Evolutionary conservation across 1,139 yeast species (phyloP), one percentile per base, ranked within the genome.

Genomic region (Candida sp.): DNA sequence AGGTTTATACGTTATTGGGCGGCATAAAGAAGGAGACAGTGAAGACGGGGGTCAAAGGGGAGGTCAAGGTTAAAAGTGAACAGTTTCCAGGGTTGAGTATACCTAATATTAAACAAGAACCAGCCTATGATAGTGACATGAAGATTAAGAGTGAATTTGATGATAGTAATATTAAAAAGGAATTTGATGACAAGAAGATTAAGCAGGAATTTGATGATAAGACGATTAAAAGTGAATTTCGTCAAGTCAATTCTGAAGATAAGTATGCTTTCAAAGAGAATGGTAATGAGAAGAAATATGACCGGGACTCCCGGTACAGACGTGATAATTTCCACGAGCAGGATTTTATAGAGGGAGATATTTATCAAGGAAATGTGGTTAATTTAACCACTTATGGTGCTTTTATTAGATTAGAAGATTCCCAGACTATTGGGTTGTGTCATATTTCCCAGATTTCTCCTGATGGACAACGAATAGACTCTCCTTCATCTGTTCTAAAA

Each of bases 351-450:
- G 36, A 12, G 23, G 79, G 77, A 21, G 58, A 68, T 22, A 64
- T 86, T 0, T 84, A 84, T 54, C 61, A 61, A 35, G 97, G 96
- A 0, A 63, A 53, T 22, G 85, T 91, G 1, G 70, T 71, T 36
- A 79, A 78, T 39, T 57, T 87, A 4, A 79, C 82, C 21, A 62
- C 76, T 2, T 91, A 81, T 62, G 98, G 99, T 0, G 95, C 90
- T 1, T 91, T 93, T 58, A 79, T 90, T 0, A 59, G 79, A 5
- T 32, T 65, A 46, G 45, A 57, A 39, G 49, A 47, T 43, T 61
- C 33, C 50, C 68, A 36, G 46, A 58, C 56, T 49, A 61, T 65
- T 35, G 97, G 96, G 0, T 67, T 91, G 23, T 83, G 93, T 38
- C 97, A 91, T 58, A 75, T 87, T 0, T 87, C 96, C 0, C 83